A percentile compares a stretch with the other conserved stretches of the same genome.
phyloP scores from a whole-genome alignment of 2,329 filamentous ascomycete species.

The Cercospora sp. region DNA sequence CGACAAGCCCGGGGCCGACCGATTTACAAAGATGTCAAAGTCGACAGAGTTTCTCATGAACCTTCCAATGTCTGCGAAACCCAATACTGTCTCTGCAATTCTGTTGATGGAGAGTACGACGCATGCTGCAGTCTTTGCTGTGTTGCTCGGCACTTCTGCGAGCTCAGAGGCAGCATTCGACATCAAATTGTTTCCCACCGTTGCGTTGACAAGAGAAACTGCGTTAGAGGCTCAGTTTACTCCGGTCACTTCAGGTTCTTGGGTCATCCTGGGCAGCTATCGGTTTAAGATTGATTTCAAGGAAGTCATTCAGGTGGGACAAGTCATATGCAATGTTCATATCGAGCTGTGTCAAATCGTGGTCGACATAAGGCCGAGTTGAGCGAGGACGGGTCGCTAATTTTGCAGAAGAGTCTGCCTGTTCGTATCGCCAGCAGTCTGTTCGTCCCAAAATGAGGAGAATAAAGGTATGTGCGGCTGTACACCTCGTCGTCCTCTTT shows the following conservation, averaged over 20 bases:
- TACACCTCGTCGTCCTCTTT: too few species aligned
- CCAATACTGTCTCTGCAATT: background rate
- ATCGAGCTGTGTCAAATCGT: too few species aligned
- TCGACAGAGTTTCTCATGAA: background rate
- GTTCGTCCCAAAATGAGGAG: too few species aligned
- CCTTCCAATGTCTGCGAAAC: background rate
- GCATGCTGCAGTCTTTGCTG: background rate
- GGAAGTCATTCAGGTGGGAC: too few species aligned
- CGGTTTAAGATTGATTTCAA: background rate
- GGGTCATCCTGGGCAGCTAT: background rate
- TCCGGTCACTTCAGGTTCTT: background rate
- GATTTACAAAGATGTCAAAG: background rate
- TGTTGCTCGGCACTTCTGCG: background rate
- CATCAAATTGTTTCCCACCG: background rate
- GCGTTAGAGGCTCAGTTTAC: background rate
- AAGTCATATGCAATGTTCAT: too few species aligned
- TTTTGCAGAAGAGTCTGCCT: too few species aligned
- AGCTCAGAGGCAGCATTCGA: background rate
- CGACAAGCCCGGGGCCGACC: background rate
- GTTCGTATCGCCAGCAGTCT: too few species aligned
- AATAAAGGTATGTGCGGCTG: too few species aligned
- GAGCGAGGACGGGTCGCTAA: too few species aligned
- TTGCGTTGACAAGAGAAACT: too few species aligned
- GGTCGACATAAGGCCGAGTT: too few species aligned
- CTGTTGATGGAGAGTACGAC: background rate